Evolutionary conservation across 257 asterid genomes (phyloP), one percentile per base, ranked within the genome.

Genomic region (Solanum boliviense): DNA sequence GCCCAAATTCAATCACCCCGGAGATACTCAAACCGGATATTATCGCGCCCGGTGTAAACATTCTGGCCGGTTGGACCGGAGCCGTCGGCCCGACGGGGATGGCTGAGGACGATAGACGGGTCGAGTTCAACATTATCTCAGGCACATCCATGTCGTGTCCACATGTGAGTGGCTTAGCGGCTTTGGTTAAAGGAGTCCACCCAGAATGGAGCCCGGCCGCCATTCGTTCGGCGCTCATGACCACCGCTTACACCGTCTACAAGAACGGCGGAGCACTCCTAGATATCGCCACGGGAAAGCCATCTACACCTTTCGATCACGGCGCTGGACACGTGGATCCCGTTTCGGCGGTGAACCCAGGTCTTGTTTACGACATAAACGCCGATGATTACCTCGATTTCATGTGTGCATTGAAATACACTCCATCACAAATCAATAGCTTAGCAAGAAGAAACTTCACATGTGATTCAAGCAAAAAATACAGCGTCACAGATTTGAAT

Each of bases 291-390:
- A 97, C 99, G 0, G 98, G 99, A 5, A 89, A 93, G 38, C 92
- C 98, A 20, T 92, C 99, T 4, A 96, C 99, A 2, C 93, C 99
- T 85, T 95, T 91, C 79, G 98, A 96, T 82, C 94, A 94, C 20
- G 99, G 99, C 0, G 90, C 99, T 0, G 99, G 99, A 32, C 98
- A 97, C 89, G 99, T 96, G 91, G 94, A 97, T 90, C 99, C 99
- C 31, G 91, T 94, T 5, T 79, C 99, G 0, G 99, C 99, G 36
- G 91, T 94, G 29, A 76, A 96, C 84, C 99, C 99, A 0, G 99
- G 99, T 5, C 93, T 97, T 2, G 93, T 97, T 39, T 97, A 97
- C 91, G 99, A 97, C 82, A 21, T 95, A 62, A 89, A 27, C 7
- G 85, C 91, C 0, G 90, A 86, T 0, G 98, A 95, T 74, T 96